Conservation (phyloP, 257 asterid genomes). For the Solanum pennellii region DNA sequence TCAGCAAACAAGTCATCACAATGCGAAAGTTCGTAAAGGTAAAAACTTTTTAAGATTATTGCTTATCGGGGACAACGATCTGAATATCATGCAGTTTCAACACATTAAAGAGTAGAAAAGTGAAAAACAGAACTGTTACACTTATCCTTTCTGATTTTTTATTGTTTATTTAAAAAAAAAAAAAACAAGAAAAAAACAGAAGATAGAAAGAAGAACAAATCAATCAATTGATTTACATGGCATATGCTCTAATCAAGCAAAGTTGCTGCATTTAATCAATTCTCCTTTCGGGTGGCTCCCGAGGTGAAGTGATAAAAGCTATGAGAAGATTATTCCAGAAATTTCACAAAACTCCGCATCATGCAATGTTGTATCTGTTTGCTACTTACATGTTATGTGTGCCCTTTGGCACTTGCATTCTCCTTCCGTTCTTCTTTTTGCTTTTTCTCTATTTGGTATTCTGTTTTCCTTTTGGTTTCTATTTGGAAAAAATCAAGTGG, state of each 20-base stretch:
- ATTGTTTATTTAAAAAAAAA: neutral
- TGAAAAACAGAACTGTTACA: neutral
- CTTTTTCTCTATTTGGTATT: neutral
- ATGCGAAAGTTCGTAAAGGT: conserved; percentile 87
- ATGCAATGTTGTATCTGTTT: neutral
- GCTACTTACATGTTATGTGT: neutral
- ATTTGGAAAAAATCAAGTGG: neutral
- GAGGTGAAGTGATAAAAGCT: neutral
- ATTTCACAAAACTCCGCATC: neutral
- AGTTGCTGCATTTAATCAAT: neutral
- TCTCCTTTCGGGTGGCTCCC: neutral
- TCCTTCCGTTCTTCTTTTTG: neutral
- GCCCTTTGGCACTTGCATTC: neutral
- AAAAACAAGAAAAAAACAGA: neutral
- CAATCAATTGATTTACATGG: neutral
- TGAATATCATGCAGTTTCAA: neutral
- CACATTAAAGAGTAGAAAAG: neutral
- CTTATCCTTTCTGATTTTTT: neutral
- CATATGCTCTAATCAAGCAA: neutral
- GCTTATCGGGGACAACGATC: neutral
- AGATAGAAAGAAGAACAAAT: neutral
- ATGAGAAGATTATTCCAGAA: neutral
- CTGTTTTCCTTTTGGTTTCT: neutral
- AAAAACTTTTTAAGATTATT: neutral
- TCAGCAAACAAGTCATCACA: conserved; percentile 91